A percentile compares a stretch with the other conserved stretches of the same genome.
Conservation (phyloP, 169 alveolate species). For the Eimeria praecox region DNA sequence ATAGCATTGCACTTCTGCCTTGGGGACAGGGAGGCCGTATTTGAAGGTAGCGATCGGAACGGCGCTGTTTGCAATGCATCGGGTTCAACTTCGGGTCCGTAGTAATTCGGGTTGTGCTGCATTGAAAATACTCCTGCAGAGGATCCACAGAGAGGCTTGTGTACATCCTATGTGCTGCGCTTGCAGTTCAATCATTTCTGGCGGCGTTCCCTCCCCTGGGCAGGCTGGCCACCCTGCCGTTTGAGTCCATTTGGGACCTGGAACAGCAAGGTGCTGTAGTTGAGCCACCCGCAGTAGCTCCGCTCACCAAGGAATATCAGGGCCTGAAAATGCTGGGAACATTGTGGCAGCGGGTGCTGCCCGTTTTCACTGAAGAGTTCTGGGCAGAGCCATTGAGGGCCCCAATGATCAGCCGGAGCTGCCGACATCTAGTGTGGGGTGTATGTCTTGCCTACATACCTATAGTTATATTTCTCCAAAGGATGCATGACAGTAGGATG, state of each 20-base stretch:
- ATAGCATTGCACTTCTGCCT: background rate
- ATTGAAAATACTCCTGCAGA: background rate
- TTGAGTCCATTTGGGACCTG: background rate
- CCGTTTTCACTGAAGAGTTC: slow-evolving; percentile 64
- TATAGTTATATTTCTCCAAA: slow-evolving; percentile 38
- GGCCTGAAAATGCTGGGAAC: slow-evolving; percentile 37
- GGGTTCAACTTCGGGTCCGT: background rate
- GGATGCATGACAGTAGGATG: slow-evolving; percentile 39
- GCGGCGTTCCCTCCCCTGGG: background rate
- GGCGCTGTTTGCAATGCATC: background rate
- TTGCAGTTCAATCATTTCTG: slow-evolving; percentile 13
- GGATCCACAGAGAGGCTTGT: background rate
- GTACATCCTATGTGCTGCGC: background rate
- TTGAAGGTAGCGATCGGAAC: background rate
- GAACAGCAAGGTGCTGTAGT: background rate
- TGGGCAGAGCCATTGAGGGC: slow-evolving; percentile 76
- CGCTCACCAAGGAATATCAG: background rate
- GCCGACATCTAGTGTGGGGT: slow-evolving; percentile 76
- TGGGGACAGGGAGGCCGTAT: background rate
- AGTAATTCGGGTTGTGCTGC: background rate
- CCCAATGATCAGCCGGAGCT: slow-evolving; percentile 74
- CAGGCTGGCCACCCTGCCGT: background rate
- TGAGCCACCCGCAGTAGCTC: too few species aligned
- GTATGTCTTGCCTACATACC: slow-evolving; percentile 67
- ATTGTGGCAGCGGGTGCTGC: slow-evolving; percentile 76